Base-by-base conservation (phyloP, 148 eudicot genomes). In the Rhododendron ferrugineum region DNA sequence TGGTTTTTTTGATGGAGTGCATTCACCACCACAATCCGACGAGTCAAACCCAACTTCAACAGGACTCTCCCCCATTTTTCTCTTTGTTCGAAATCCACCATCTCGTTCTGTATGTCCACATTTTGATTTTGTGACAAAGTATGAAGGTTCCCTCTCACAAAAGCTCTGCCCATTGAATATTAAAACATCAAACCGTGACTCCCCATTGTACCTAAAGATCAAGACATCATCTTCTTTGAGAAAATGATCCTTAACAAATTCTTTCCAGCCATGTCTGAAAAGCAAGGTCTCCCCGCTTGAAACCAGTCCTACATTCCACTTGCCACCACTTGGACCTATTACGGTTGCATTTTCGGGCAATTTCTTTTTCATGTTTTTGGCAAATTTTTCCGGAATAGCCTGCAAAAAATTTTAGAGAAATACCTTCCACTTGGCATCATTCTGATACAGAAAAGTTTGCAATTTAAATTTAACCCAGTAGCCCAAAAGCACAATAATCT, bases 91-190 rank as follows among this genome's bases (percentile, higher is more conserved):
- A 58, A 47, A 42, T 28, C 77, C 85, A 40, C 30, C 54, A 37
- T 66, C 84, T 28, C 77, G 36, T 44, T 82, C 86, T 42, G 16
- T 50, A 54, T 89, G 90, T 74, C 86, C 85, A 58, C 93, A 90
- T 81, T 85, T 91, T 86, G 76, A 90, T 81, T 85, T 91, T 86
- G 76, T 88, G 37, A 91, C 86, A 81, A 91, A 92, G 82, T 89
- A 93, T 16, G 91, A 86, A 58, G 87, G 81, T 86, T 88, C 95
- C 83, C 89, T 93, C 88, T 93, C 93, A 47, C 95, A 91, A 6
- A 87, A 85, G 86, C 84, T 91, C 76, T 18, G 77, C 60, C 77
- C 85, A 42, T 90, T 90, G 77, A 93, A 91, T 66, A 93, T 85
- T 44, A 82, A 22, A 11, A 90, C 90, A 77, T 87, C 89, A 88